phyloP scores from a whole-genome alignment of 257 asterid genomes.

The Penstemon newberryi region DNA sequence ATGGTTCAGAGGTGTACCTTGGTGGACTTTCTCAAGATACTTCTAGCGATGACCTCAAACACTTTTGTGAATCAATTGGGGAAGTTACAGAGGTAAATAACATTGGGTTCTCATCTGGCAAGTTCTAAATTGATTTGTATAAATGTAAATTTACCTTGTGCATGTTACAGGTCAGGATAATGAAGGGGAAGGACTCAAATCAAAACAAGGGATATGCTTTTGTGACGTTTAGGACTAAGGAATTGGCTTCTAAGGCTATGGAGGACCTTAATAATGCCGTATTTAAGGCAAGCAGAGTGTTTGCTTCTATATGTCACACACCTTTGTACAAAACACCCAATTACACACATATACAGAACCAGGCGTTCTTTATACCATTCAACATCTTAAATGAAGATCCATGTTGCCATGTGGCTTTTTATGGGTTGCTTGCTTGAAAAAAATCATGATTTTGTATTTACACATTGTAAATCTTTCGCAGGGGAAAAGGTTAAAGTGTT shows the following conservation, averaged over 20 bases:
- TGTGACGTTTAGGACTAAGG: conserved; percentile 85
- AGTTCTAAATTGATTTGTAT: conserved; percentile 20
- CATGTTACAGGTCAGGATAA: conserved; percentile 75
- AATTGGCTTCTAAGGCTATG: conserved; percentile 87
- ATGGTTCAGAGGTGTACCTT: conserved; percentile 91
- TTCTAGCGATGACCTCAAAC: conserved; percentile 72
- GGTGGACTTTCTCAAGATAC: conserved; percentile 78
- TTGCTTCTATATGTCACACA: not conserved
- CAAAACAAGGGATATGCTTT: conserved; percentile 95
- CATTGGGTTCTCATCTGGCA: not conserved
- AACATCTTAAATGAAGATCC: conserved; percentile 12
- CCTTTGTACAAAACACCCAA: not conserved
- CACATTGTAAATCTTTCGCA: conserved; percentile 31
- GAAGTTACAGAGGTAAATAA: conserved; percentile 81
- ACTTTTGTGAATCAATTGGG: conserved; percentile 72
- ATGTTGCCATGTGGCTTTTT: not conserved
- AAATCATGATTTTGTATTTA: conserved; percentile 7
- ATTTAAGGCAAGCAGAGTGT: conserved; percentile 54
- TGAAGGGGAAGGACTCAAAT: conserved; percentile 83
- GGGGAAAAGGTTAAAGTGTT: conserved; percentile 87
- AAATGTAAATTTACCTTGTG: conserved; percentile 17
- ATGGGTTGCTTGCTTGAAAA: conserved; percentile 15
- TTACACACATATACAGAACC: not conserved
- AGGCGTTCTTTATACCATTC: not conserved
- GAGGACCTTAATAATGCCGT: conserved; percentile 75